Evolutionary conservation across 179 eudicot species (phyloP), one percentile per base, ranked within the genome.

Genomic region (Amaranthus tricolor): DNA sequence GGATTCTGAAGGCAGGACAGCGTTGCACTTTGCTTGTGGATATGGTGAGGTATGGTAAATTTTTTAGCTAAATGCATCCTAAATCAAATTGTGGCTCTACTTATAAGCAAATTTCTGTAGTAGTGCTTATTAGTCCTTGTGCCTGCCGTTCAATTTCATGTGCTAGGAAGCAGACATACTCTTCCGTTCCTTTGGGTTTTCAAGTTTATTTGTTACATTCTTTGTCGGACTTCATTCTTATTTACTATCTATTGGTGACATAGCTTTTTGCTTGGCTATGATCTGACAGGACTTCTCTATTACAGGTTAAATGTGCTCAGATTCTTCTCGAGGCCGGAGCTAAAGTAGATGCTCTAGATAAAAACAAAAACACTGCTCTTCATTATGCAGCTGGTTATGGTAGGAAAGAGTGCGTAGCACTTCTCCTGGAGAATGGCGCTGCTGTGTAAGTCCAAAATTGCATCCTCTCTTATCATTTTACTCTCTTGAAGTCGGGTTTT

Each of bases 381-480:
- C 99, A 96, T 78, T 96, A 93, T 85, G 98, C 99, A 21, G 98
- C 98, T 79, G 99, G 99, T 52, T 96, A 96, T 70, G 99, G 99
- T 56, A 91, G 94, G 82, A 96, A 96, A 81, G 99, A 96, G 48
- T 93, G 99, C 73, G 99, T 96, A 5, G 90, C 96, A 13, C 97
- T 96, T 75, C 91, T 96, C 48, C 79, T 96, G 19, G 89, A 96
- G 66, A 90, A 88, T 68, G 99, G 98, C 7, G 99, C 99, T 69
- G 94, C 99, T 71, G 99, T 93, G 99, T 93, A 89, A 88, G 96
- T 75, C 19, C 24, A 10, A 15, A 19, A 53, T 66, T n/a, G 6
- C 31, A 59, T 56, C 56, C 10, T 66, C 43, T 67, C 19, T n/a
- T 5, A 54, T 62, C 73, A 6, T 56, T 55, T 47, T 24, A 8